These are phyloP conservation scores for Phytophthora constricta DNA, from an alignment of 352 stramenopile genomes.

Conservation along the genomic window DNA sequence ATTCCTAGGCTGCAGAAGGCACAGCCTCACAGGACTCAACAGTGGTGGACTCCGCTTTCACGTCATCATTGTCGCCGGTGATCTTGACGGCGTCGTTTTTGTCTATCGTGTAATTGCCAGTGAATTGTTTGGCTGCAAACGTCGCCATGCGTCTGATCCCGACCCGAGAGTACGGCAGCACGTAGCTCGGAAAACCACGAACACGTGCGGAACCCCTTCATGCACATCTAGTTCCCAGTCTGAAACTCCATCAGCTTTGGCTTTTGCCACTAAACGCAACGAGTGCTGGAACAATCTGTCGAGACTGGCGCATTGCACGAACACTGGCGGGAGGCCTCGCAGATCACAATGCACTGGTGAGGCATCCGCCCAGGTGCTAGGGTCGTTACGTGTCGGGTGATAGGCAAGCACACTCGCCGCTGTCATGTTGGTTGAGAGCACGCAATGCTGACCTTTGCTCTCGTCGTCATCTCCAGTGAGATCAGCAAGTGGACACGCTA, in stretches of 20 bases:
- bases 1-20: background rate
- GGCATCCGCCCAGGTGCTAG: constrained; percentile 19
- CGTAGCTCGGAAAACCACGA: constrained; percentile 26
- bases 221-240: constrained; percentile 36
- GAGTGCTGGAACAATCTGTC: constrained; percentile 26
- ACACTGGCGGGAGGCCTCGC: constrained; percentile 19
- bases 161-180: constrained; percentile 26
- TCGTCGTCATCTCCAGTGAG: constrained; percentile 3
- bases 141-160: constrained; percentile 22
- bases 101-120: background rate
- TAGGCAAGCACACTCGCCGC: constrained; percentile 4
- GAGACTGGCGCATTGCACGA: constrained; percentile 28
- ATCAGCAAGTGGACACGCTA: constrained; percentile 25
- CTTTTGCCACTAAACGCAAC: constrained; percentile 27
- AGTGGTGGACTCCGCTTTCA: background rate
- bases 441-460: constrained; percentile 8
- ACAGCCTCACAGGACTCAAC: background rate
- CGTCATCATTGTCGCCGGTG: background rate
- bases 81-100: background rate
- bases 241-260: constrained; percentile 26
- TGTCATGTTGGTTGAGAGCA: constrained; percentile 6
- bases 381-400: constrained; percentile 6
- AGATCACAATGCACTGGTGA: constrained; percentile 35
- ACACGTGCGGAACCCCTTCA: constrained; percentile 27
- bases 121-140: constrained; percentile 22